These are phyloP conservation scores for Dimargaris verticillata DNA, from an alignment of 192 early-diverging fungal genomes.

Conservation along the genomic window DNA sequence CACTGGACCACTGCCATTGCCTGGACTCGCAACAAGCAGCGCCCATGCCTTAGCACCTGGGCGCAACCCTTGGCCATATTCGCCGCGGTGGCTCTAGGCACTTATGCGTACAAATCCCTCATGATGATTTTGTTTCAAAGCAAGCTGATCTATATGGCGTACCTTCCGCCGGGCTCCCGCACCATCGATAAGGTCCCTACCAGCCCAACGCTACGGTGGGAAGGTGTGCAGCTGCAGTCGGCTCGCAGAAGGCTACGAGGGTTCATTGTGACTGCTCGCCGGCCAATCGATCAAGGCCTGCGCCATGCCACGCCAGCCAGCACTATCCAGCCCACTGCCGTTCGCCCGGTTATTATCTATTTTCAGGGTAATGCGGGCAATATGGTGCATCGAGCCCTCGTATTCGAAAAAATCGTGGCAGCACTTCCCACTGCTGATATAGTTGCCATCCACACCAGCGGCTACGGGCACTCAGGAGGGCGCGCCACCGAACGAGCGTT, in stretches of 20 bases:
- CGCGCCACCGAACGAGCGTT: constrained; percentile 19
- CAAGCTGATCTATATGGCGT: constrained; percentile 27
- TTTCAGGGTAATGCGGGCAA: constrained; percentile 32
- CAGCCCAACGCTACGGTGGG: constrained; percentile 7
- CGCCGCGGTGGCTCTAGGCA: neutral
- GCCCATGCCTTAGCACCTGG: neutral
- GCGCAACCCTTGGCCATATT: neutral
- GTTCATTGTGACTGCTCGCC: constrained; percentile 10
- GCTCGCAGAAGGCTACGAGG: constrained; percentile 7
- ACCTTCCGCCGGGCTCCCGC: constrained; percentile 20
- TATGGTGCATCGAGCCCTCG: constrained; percentile 17
- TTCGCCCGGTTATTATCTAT: constrained; percentile 22
- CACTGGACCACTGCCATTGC: too few species aligned
- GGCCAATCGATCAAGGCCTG: too few species aligned
- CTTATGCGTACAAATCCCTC: constrained; percentile 14
- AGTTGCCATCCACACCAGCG: constrained; percentile 20
- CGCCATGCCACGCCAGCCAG: neutral
- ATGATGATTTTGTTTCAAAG: constrained; percentile 24
- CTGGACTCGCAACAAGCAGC: too few species aligned
- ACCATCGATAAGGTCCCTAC: neutral
- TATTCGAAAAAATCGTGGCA: constrained; percentile 16
- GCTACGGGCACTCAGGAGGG: constrained; percentile 21
- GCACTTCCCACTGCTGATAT: constrained; percentile 15
- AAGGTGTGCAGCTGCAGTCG: constrained; percentile 9
- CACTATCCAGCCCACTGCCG: neutral